Base-by-base conservation (phyloP, 768 basidiomycete genomes). In the Kwoniella bestiolae region DNA sequence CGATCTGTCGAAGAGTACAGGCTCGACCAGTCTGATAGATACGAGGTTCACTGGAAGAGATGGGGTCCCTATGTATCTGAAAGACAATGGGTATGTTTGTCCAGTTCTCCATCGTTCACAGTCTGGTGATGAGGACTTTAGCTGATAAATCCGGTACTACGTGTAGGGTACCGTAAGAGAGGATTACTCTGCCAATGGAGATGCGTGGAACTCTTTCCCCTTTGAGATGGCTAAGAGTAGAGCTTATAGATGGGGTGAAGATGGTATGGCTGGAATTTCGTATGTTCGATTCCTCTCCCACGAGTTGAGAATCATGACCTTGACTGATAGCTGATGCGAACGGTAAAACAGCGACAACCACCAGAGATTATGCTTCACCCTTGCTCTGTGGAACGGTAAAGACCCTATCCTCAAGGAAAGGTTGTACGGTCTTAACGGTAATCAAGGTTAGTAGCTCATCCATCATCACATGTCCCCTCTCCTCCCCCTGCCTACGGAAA, bases 1-100 rank as follows among this genome's bases (percentile, higher is more conserved):
- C 86, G 88, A 56, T 90, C 91, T 12, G 87, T 86, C 25, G 95
- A 99, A 83, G 87, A 87, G 70, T 84, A 90, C 60, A 71, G 77
- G 46, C 86, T 99, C n/a, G 82, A 87, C 53, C 90, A 97, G 74
- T 91, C 93, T 70, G 88, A 86, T 63, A 84, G 85, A 55, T 89
- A 87, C 71, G 88, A 91, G 70, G 85, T 85, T 55, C 94, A 98
- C 81, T 99, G 96, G 96, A 98, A 98, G 83, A 86, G 92, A 73
- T 98, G 95, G 95, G 96, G 96, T 21, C 96, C 96, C 16, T 99
- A 99, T 83, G 86, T 99, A 57, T 90, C 89, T 64, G 96, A 99
- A 82, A 86, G 96, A 64, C 96, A 98, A 85, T 99, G 96, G 96
- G 95, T 92, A 67, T 69, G 89, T 60, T n/a, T n/a, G n/a, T n/a